These are phyloP conservation scores for Phalaenopsis equestris DNA, from an alignment of 106 monocot genomes.

Conservation along the genomic window DNA sequence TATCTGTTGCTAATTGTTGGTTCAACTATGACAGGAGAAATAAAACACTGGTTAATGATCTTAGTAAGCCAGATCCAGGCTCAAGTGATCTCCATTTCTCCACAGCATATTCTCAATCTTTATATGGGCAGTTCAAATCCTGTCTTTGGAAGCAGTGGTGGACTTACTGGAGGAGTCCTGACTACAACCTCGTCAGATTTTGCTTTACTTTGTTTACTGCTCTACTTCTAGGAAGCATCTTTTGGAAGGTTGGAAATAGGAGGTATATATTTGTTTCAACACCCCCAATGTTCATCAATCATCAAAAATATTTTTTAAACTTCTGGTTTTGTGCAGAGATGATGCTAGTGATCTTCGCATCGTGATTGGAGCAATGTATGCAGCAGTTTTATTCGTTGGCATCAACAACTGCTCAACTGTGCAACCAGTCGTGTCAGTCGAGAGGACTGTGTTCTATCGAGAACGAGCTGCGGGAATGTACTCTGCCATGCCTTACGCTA, in stretches of 20 bases:
- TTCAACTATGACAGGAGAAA: conserved; percentile 32
- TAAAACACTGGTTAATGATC: conserved; percentile 35
- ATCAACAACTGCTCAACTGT: conserved; percentile 62
- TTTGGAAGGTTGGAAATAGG: conserved; percentile 54
- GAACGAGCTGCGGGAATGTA: conserved; percentile 89
- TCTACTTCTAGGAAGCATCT: conserved; percentile 57
- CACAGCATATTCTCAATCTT: conserved; percentile 34
- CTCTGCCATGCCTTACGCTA: conserved; percentile 70
- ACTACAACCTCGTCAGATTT: conserved; percentile 67
- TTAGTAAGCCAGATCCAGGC: conserved; percentile 37
- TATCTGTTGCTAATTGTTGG: neutral
- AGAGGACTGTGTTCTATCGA: conserved; percentile 79
- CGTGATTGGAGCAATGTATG: conserved; percentile 57
- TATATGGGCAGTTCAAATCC: conserved; percentile 40
- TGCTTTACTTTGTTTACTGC: conserved; percentile 56
- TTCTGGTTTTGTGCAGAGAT: conserved; percentile 29
- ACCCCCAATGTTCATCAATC: neutral
- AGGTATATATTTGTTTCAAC: conserved; percentile 24
- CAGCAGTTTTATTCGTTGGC: conserved; percentile 50
- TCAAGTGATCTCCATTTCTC: conserved; percentile 53
- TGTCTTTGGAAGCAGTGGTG: conserved; percentile 83
- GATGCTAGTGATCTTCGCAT: conserved; percentile 45
- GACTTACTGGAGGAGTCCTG: conserved; percentile 79
- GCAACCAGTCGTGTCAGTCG: conserved; percentile 58
- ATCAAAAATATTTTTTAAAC: neutral